Percentiles rank a stretch among this genome's conserved stretches.
Conservation (phyloP, 805 yeast genomes). For the Ogataea pilisensis region DNA sequence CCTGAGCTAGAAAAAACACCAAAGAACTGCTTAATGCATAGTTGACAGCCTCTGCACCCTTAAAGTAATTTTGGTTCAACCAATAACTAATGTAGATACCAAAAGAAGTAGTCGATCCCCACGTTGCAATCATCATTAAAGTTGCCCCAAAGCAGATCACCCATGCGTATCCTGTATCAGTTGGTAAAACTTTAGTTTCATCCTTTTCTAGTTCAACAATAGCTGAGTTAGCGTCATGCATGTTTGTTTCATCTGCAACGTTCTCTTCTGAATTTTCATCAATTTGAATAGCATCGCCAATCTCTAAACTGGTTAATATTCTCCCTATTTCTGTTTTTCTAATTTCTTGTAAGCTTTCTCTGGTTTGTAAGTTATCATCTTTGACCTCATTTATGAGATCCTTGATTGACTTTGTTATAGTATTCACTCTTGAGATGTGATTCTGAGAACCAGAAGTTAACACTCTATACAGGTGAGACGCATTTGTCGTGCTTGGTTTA, state of each 20-base stretch:
- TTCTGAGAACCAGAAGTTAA: too few relatives aligned
- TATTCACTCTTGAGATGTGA: not conserved
- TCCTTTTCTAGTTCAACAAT: too few relatives aligned
- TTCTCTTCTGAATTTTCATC: not conserved
- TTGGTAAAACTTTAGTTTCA: too few relatives aligned
- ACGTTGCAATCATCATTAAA: conserved; percentile 44
- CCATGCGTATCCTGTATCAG: conserved; percentile 63
- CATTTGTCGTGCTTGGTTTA: not conserved
- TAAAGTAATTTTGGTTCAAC: conserved; percentile 41
- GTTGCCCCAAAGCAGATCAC: conserved; percentile 39
- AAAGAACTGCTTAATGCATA: conserved; percentile 59
- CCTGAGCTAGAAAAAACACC: conserved; percentile 17
- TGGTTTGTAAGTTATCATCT: conserved; percentile 21
- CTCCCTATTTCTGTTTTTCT: conserved; percentile 16
- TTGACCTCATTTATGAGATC: conserved; percentile 10
- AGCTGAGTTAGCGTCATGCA: too few relatives aligned
- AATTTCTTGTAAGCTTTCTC: conserved; percentile 5
- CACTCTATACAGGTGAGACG: too few relatives aligned
- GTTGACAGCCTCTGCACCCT: conserved; percentile 50
- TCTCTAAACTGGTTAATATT: conserved; percentile 18
- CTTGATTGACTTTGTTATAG: conserved; percentile 1
- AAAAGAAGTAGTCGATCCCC: conserved; percentile 64
- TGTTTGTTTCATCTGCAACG: too few relatives aligned
- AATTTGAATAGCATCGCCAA: conserved; percentile 24
- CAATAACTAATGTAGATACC: conserved; percentile 57